These are phyloP conservation scores for Lumnitzera littorea DNA, from an alignment of 345 rosid genomes.

Conservation along the genomic window DNA sequence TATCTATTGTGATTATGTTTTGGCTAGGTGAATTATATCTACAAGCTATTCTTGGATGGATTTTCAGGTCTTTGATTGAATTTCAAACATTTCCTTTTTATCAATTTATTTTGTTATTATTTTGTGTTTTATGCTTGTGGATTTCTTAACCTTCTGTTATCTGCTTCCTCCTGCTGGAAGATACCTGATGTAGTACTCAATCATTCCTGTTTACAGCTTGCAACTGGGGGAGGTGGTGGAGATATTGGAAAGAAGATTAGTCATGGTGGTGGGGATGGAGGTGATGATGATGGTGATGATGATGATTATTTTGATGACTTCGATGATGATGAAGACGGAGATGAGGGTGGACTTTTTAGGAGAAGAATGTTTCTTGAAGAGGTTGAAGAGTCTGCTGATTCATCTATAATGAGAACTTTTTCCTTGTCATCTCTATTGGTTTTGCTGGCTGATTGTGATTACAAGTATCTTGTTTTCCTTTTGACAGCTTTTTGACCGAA, in stretches of 20 bases:
- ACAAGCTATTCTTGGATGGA: too few relatives aligned
- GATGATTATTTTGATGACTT: constrained; percentile 91
- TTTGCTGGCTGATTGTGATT: background rate
- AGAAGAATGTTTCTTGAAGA: constrained; percentile 75
- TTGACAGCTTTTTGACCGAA: constrained; percentile 78
- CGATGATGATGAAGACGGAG: constrained; percentile 87
- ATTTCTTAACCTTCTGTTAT: background rate
- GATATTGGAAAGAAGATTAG: constrained; percentile 80
- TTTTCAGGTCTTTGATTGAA: too few relatives aligned
- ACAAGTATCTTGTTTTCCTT: constrained; percentile 4
- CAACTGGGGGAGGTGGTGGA: constrained; percentile 87
- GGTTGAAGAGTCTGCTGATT: constrained; percentile 28
- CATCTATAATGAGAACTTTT: background rate
- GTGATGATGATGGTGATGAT: constrained; percentile 91
- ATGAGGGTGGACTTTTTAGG: constrained; percentile 85
- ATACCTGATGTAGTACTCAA: constrained; percentile 10
- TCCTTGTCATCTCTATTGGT: too few relatives aligned
- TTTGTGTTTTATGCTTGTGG: background rate
- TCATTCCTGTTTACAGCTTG: constrained; percentile 48
- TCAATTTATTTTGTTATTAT: background rate
- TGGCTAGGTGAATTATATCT: too few relatives aligned
- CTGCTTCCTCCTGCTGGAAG: background rate
- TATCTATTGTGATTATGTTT: too few relatives aligned
- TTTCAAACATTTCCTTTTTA: too few relatives aligned
- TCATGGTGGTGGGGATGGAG: constrained; percentile 95